These are phyloP conservation scores for Phaeotremella skinneri DNA, from an alignment of 768 basidiomycete genomes.

Conservation along the genomic window DNA sequence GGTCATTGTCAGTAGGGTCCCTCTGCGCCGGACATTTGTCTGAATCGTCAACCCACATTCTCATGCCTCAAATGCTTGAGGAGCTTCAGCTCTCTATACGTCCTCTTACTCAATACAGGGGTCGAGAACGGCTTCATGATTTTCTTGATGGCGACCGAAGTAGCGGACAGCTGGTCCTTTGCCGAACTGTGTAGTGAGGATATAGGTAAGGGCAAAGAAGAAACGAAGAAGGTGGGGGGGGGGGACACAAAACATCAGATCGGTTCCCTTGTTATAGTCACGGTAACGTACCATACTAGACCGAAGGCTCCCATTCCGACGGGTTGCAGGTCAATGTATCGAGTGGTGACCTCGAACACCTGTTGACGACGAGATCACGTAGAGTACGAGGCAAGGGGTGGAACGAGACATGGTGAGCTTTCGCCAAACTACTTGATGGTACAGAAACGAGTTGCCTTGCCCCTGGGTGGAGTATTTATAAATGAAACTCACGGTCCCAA, in stretches of 20 bases:
- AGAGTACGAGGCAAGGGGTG: background rate
- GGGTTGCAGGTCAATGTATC: slow-evolving; percentile 98
- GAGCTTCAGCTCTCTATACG: slow-evolving; percentile 95
- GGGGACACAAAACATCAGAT: background rate
- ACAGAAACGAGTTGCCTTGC: background rate
- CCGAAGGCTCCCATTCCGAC: slow-evolving; percentile 99
- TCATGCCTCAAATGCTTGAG: slow-evolving; percentile 98
- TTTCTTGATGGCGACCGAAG: slow-evolving; percentile 98
- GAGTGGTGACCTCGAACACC: slow-evolving; percentile 77
- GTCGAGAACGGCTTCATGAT: slow-evolving; percentile 99
- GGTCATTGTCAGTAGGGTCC: slow-evolving; percentile 8
- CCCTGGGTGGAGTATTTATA: slow-evolving; percentile 2
- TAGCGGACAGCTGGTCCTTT: slow-evolving; percentile 88
- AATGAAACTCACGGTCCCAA: slow-evolving; percentile 70
- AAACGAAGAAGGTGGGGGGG: background rate
- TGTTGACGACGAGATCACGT: slow-evolving; percentile 15
- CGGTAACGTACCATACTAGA: slow-evolving; percentile 77
- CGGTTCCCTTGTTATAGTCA: background rate
- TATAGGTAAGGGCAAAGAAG: background rate
- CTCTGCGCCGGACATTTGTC: background rate
- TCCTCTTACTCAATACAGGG: slow-evolving; percentile 94
- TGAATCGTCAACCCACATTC: slow-evolving; percentile 64
- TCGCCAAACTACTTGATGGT: background rate
- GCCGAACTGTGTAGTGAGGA: slow-evolving; percentile 63
- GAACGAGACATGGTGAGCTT: background rate